Evolutionary conservation across 306 rosid genomes (phyloP).

Genomic region (Canavalia ensiformis): DNA sequence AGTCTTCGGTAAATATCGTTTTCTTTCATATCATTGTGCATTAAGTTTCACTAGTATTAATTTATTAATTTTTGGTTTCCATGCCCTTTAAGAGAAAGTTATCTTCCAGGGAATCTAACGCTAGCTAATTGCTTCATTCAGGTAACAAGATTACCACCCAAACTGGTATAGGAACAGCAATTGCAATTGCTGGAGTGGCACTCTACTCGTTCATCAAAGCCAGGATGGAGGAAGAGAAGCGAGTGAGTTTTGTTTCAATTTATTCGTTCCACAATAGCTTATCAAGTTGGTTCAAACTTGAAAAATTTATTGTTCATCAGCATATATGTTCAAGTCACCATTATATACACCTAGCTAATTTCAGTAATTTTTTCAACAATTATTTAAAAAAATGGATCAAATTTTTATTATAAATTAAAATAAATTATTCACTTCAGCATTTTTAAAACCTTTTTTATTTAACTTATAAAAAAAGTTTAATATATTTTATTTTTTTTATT

Average conservation of each 20-base stretch:
- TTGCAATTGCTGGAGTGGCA: slow-evolving; percentile 96
- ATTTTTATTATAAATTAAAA: no score
- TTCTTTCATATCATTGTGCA: background rate
- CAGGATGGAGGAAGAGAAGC: slow-evolving; percentile 91
- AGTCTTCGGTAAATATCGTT: slow-evolving; percentile 66
- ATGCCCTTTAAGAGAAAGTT: background rate
- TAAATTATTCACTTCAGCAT: no score
- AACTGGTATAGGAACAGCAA: slow-evolving; percentile 89
- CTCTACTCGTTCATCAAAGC: slow-evolving; percentile 88
- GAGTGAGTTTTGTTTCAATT: slow-evolving; percentile 65
- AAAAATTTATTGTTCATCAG: background rate
- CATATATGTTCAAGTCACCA: slow-evolving; percentile 5
- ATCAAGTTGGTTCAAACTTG: slow-evolving; percentile 12
- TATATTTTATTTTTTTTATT: no score
- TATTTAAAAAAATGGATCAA: no score
- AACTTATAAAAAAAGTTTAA: no score
- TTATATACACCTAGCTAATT: background rate
- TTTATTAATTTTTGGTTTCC: background rate
- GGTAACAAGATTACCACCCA: slow-evolving; percentile 97
- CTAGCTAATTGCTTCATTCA: slow-evolving; percentile 46
- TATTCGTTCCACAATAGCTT: background rate
- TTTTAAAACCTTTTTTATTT: no score
- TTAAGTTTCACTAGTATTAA: background rate
- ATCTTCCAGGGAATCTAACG: slow-evolving; percentile 18
- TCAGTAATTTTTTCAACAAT: no score